phyloP scores from a whole-genome alignment of 116 monocot species.

The Iris pallida region DNA sequence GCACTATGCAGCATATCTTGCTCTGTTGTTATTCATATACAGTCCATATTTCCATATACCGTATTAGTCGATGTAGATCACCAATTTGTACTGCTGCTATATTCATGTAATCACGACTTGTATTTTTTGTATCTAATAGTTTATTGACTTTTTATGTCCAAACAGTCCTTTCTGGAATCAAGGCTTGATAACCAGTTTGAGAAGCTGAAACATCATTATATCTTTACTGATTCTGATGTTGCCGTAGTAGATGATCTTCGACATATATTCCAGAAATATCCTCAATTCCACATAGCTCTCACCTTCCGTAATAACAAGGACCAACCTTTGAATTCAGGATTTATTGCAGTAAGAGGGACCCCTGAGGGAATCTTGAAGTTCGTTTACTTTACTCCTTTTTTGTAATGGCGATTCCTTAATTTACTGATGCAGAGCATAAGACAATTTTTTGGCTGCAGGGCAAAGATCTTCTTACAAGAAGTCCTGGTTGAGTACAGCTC shows the following conservation, averaged over 20 bases:
- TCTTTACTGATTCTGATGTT: slow-evolving; percentile 92
- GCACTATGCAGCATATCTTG: too few species aligned
- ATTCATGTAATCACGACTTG: too few species aligned
- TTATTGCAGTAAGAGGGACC: slow-evolving; percentile 91
- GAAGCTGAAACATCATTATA: slow-evolving; percentile 45
- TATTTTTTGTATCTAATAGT: too few species aligned
- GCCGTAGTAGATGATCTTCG: slow-evolving; percentile 82
- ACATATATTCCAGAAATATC: slow-evolving; percentile 69
- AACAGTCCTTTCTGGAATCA: slow-evolving; percentile 65
- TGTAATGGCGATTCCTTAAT: not conserved
- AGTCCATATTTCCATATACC: too few species aligned
- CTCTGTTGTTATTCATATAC: too few species aligned
- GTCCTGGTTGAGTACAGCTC: slow-evolving; percentile 70
- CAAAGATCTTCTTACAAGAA: slow-evolving; percentile 66
- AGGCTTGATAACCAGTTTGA: slow-evolving; percentile 35
- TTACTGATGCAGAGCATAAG: not conserved
- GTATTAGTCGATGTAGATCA: too few species aligned
- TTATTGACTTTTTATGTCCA: too few species aligned
- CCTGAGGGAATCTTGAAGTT: slow-evolving; percentile 65
- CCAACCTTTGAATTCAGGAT: slow-evolving; percentile 93
- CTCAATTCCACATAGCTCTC: slow-evolving; percentile 78
- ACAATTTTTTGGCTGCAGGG: slow-evolving; percentile 29
- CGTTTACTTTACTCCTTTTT: slow-evolving; percentile 18
- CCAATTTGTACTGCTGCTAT: too few species aligned
- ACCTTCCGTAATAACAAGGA: slow-evolving; percentile 94